Percentiles rank a stretch among this genome's conserved stretches.
Conservation (phyloP, 2,329 filamentous ascomycete species). For the Clonostachys sp. region DNA sequence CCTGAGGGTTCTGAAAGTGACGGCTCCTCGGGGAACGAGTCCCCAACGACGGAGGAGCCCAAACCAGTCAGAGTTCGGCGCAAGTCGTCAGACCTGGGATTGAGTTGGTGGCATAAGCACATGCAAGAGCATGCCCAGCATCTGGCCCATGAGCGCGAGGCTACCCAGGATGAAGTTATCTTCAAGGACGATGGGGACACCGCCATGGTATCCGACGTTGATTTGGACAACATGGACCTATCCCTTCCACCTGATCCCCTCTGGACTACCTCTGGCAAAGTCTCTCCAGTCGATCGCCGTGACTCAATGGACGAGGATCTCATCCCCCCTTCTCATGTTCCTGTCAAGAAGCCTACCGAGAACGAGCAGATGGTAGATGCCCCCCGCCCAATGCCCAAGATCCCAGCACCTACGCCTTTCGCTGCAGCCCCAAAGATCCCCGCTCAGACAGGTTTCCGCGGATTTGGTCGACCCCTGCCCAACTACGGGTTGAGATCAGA, state of each 20-base stretch:
- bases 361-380: slow-evolving; percentile 15
- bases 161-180: slow-evolving; percentile 11
- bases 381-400: slow-evolving; percentile 8
- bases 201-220: slow-evolving; percentile 28
- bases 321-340: no score
- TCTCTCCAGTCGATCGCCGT: slow-evolving; percentile 13
- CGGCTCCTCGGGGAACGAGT: slow-evolving; percentile 14
- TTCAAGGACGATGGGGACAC: slow-evolving; percentile 15
- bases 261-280: slow-evolving; percentile 32
- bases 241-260: slow-evolving; percentile 30
- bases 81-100: slow-evolving; percentile 57
- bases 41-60: slow-evolving; percentile 13
- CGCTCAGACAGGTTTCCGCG: neutral
- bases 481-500: slow-evolving; percentile 29
- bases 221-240: slow-evolving; percentile 36
- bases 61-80: slow-evolving; percentile 31
- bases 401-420: neutral
- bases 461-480: slow-evolving; percentile 39
- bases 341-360: neutral
- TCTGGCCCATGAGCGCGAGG: slow-evolving; percentile 41
- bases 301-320: slow-evolving; percentile 15
- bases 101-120: slow-evolving; percentile 72
- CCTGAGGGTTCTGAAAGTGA: slow-evolving; percentile 51
- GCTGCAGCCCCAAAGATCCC: neutral
- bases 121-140: slow-evolving; percentile 76